Conservation (phyloP, 805 yeast species). For the Candida tibetensis region DNA sequence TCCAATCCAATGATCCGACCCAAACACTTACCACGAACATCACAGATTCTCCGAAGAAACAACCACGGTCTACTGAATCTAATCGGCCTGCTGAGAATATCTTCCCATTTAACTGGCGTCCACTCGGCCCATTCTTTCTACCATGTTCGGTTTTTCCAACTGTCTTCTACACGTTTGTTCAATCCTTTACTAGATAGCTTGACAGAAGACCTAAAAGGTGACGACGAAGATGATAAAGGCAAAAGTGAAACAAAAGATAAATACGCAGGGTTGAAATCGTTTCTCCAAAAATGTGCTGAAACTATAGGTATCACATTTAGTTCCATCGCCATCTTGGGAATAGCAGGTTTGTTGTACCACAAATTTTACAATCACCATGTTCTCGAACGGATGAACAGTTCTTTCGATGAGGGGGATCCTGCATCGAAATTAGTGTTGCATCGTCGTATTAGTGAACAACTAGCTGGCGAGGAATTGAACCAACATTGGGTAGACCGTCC, state of each 20-base stretch:
- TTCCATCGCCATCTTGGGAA: conserved; percentile 63
- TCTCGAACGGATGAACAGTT: conserved; percentile 57
- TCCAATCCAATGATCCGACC: too few relatives aligned
- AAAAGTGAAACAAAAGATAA: conserved; percentile 2
- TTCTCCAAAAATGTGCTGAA: conserved; percentile 49
- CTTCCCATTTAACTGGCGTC: too few relatives aligned
- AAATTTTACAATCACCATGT: conserved; percentile 58
- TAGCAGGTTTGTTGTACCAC: conserved; percentile 73
- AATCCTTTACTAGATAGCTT: conserved; percentile 10
- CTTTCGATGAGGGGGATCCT: conserved; percentile 68
- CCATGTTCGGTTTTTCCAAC: too few relatives aligned
- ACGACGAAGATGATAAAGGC: conserved; percentile 5
- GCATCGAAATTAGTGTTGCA: conserved; percentile 60
- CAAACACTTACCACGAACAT: too few relatives aligned
- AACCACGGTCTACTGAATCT: too few relatives aligned
- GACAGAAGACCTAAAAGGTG: conserved; percentile 7
- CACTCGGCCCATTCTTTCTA: too few relatives aligned
- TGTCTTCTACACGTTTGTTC: conserved; percentile 2
- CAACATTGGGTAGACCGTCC: conserved; percentile 64
- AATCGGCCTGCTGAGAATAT: too few relatives aligned
- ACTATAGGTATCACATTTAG: conserved; percentile 71
- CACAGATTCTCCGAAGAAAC: too few relatives aligned
- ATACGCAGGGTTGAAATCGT: conserved; percentile 5
- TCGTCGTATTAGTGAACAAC: conserved; percentile 34
- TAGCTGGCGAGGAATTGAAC: conserved; percentile 13